Evolutionary conservation across 345 rosid genomes (phyloP).

Genomic region (Salix caprea): DNA sequence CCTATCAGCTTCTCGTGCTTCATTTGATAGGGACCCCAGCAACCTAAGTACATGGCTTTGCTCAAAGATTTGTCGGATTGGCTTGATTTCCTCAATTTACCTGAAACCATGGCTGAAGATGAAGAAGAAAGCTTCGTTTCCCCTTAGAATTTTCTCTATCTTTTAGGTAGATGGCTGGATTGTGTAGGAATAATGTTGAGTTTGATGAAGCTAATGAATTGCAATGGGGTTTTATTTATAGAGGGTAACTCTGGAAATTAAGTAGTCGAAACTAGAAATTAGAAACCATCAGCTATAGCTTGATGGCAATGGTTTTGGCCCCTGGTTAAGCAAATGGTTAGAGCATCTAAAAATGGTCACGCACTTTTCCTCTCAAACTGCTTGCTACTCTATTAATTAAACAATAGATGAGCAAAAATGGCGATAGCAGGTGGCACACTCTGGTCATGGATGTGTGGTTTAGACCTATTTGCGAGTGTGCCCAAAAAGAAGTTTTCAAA

Average conservation of each 20-base stretch:
- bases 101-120: slow-evolving; percentile 9
- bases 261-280: not conserved
- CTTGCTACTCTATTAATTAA: not conserved
- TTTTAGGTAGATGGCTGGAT: not conserved
- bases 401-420: not conserved
- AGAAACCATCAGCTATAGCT: not conserved
- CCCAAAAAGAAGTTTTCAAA: no score
- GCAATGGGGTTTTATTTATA: not conserved
- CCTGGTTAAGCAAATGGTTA: not conserved
- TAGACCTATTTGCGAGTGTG: no score
- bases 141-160: not conserved
- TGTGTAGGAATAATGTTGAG: no score
- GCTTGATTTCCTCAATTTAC: not conserved
- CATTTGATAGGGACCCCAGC: slow-evolving; percentile 9
- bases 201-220: not conserved
- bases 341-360: not conserved
- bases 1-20: not conserved
- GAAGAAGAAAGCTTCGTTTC: slow-evolving; percentile 26
- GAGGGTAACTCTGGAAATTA: not conserved
- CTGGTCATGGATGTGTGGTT: not conserved
- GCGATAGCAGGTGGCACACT: not conserved
- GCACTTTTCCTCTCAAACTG: not conserved
- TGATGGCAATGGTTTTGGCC: not conserved
- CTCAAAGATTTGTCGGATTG: slow-evolving; percentile 8
- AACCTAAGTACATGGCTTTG: slow-evolving; percentile 10